These are phyloP conservation scores for Cyclostephanos tholiformis DNA, from an alignment of 108 stramenopile genomes.

Conservation along the genomic window DNA sequence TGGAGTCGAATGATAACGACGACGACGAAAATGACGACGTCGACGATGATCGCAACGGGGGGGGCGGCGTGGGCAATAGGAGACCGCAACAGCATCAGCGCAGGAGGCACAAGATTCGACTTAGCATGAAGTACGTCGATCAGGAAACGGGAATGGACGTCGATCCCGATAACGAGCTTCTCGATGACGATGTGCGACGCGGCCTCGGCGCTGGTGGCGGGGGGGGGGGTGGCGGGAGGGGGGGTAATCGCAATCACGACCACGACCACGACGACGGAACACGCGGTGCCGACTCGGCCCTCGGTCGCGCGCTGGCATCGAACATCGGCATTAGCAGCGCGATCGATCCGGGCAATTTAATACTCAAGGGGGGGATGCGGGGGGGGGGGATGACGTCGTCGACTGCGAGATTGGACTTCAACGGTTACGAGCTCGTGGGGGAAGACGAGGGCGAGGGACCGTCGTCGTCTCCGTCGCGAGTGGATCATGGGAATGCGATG, in stretches of 20 bases:
- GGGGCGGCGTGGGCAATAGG: too few species aligned
- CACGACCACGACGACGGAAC: slow-evolving; percentile 17
- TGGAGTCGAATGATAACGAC: slow-evolving; percentile 60
- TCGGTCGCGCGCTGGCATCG: slow-evolving; percentile 44
- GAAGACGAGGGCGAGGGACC: slow-evolving; percentile 67
- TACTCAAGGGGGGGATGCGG: slow-evolving; percentile 22
- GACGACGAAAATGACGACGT: slow-evolving; percentile 34
- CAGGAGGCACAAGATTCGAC: slow-evolving; percentile 43
- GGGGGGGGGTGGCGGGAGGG: slow-evolving; percentile 13
- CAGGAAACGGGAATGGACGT: slow-evolving; percentile 67
- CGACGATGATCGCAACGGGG: not conserved
- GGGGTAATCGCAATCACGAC: not conserved
- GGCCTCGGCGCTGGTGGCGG: slow-evolving; percentile 1
- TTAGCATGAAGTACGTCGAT: slow-evolving; percentile 70
- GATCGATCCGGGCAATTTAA: slow-evolving; percentile 62
- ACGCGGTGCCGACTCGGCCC: slow-evolving; percentile 15
- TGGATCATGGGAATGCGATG: not conserved
- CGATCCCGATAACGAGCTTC: slow-evolving; percentile 33
- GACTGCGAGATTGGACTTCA: slow-evolving; percentile 30
- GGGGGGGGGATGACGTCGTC: not conserved
- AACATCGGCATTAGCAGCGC: slow-evolving; percentile 75
- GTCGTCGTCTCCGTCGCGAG: not conserved
- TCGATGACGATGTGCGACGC: slow-evolving; percentile 30
- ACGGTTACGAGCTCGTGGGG: slow-evolving; percentile 69
- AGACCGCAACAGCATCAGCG: not conserved